Conservation (phyloP, 1,284 basidiomycete genomes). For the Tylopilus sp. region DNA sequence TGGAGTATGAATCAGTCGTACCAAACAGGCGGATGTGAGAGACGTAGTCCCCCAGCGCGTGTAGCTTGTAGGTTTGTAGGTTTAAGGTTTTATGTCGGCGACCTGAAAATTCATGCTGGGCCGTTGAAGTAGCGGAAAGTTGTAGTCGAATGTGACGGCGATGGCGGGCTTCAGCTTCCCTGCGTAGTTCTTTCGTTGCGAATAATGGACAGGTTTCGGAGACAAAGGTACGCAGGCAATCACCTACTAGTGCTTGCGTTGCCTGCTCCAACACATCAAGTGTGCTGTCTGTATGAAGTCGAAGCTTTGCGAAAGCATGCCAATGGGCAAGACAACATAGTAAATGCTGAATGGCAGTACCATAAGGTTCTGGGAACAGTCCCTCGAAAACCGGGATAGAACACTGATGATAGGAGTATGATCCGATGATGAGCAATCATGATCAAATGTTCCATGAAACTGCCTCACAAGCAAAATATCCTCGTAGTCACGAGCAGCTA, state of each 20-base stretch:
- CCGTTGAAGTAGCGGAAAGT: no score
- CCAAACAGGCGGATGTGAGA: not conserved
- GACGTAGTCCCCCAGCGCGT: not conserved
- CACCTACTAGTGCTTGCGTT: not conserved
- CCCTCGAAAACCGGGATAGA: constrained; percentile 14
- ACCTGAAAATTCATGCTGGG: no score
- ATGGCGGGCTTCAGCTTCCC: not conserved
- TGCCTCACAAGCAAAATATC: constrained; percentile 35
- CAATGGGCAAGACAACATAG: constrained; percentile 13
- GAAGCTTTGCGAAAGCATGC: no score
- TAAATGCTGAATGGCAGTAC: not conserved
- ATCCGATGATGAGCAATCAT: constrained; percentile 1
- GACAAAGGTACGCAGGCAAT: not conserved
- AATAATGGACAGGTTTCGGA: not conserved
- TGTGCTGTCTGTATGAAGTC: no score
- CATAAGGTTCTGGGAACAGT: constrained; percentile 13
- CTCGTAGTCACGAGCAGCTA: constrained; percentile 44
- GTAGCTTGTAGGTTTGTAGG: not conserved
- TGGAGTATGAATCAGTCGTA: no score
- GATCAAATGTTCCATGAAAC: no score
- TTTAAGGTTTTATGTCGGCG: not conserved
- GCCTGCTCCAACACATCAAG: no score
- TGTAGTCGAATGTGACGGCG: no score
- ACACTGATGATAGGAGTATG: no score
- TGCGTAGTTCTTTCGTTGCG: not conserved